These are phyloP conservation scores for Camelina neglecta DNA, from an alignment of 345 rosid species.

Conservation along the genomic window DNA sequence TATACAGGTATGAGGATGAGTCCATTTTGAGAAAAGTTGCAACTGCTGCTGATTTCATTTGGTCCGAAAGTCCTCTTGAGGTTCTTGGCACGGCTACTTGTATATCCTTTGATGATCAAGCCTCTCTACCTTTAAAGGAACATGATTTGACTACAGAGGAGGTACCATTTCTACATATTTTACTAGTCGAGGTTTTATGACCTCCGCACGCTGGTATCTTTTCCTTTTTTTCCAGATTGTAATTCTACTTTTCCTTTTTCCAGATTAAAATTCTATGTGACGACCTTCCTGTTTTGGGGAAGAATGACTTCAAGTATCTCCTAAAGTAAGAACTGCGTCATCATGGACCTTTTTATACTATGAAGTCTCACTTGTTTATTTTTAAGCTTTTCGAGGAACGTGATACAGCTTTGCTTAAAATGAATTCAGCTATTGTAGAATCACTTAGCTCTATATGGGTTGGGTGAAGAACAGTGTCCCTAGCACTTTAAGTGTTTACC, in stretches of 20 bases:
- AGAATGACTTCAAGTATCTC: slow-evolving; percentile 91
- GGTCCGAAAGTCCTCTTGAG: slow-evolving; percentile 90
- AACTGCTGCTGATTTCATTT: slow-evolving; percentile 81
- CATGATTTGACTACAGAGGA: slow-evolving; percentile 80
- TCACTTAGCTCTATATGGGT: background rate
- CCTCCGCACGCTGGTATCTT: slow-evolving; percentile 10
- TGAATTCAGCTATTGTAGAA: slow-evolving; percentile 3
- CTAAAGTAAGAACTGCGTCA: slow-evolving; percentile 65
- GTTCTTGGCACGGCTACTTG: slow-evolving; percentile 85
- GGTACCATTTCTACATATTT: slow-evolving; percentile 47
- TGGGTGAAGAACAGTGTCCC: background rate
- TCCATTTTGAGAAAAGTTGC: slow-evolving; percentile 69
- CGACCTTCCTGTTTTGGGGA: slow-evolving; percentile 87
- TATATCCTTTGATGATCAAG: slow-evolving; percentile 68
- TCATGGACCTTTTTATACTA: background rate
- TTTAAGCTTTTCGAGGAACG: background rate
- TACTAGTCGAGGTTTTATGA: background rate
- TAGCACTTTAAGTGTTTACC: background rate
- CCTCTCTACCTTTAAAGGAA: slow-evolving; percentile 63
- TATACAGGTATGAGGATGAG: slow-evolving; percentile 77
- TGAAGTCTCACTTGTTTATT: background rate
- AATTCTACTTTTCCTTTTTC: slow-evolving; percentile 45
- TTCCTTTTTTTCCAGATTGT: slow-evolving; percentile 56
- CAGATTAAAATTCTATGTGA: slow-evolving; percentile 87
- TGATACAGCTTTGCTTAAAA: background rate